Evolutionary conservation across 2,329 filamentous ascomycete species (phyloP), one percentile per base, ranked within the genome.

Genomic region (Bipolaris sorokiniana): DNA sequence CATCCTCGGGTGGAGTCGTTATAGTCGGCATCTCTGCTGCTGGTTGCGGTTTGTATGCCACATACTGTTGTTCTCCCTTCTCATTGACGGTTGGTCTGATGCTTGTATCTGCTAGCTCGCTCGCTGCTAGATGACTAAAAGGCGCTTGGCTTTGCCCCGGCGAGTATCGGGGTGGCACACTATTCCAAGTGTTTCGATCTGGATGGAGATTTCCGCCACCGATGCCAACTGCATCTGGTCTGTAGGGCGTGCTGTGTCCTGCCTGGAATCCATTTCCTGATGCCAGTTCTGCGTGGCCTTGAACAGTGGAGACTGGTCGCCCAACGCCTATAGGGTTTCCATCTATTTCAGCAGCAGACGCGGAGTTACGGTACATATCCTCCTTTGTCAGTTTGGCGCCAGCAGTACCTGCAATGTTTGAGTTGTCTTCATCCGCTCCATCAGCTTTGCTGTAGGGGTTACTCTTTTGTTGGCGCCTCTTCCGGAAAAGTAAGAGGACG

Each of bases 401-500:
- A 7, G 69, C 69, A 16, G 62, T 66, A 31, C 68, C 67, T 3
- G 58, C 55, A 33, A 71, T 65, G 2, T 62, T 59, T 5, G 70
- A 50, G 5, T 60, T 56, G 20, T 58, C 58, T n/a, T 49, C 57
- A 22, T 64, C 64, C 20, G 51, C 36, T 49, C 65, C 64, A 2
- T 63, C 46, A 2, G 63, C 54, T 11, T 65, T 45, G 5, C 65
- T 61, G 54, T 70, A 68, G 6, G 62, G 56, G 13, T 59, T 54
- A 1, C 52, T 23, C 9, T 69, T 65, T 46, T 69, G 64, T 20
- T 70, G 56, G 31, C 60, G 59, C 34, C 68, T 72, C 60, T 73
- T 74, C 54, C 70, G 72, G 34, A 73, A 41, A 31, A 74, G 64
- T 69, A 70, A 76, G 51, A 69, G 23, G 10, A 75, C 44, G 16